A percentile compares a stretch with the other conserved stretches of the same genome.
Evolutionary conservation across 148 eudicot species (phyloP).

Genomic region (Chenopodium suecicum): DNA sequence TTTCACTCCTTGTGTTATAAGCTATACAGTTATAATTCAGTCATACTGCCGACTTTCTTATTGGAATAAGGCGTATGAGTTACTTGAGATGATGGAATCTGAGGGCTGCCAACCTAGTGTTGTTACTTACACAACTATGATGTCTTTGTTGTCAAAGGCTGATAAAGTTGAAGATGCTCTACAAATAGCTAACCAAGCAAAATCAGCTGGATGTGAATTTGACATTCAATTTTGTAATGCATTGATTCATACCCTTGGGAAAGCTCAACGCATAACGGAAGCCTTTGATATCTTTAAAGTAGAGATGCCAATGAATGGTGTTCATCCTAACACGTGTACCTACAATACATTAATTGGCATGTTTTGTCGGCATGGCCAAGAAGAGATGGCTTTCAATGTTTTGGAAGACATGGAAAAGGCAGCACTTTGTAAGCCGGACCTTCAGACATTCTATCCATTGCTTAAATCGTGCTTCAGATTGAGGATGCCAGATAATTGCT

Average conservation of each 20-base stretch:
- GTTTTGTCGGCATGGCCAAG: constrained; percentile 60
- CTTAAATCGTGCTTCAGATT: constrained; percentile 61
- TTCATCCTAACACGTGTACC: constrained; percentile 62
- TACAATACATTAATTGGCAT: constrained; percentile 75
- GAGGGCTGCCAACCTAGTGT: constrained; percentile 71
- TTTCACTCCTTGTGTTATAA: constrained; percentile 70
- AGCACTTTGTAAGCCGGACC: constrained; percentile 63
- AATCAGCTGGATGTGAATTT: constrained; percentile 53
- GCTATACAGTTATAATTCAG: constrained; percentile 79
- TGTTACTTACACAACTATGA: constrained; percentile 74
- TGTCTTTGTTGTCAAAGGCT: constrained; percentile 62
- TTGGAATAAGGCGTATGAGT: constrained; percentile 57
- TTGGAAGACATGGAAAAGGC: constrained; percentile 54
- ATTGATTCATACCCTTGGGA: constrained; percentile 66
- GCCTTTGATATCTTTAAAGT: constrained; percentile 56
- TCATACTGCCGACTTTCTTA: constrained; percentile 57
- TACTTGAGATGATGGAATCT: constrained; percentile 73
- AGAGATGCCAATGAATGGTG: constrained; percentile 58
- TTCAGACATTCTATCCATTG: constrained; percentile 68
- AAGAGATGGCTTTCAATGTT: constrained; percentile 45
- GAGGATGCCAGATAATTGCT: constrained; percentile 34
- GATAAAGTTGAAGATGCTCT: constrained; percentile 57
- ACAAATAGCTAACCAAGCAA: constrained; percentile 51
- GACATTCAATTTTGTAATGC: constrained; percentile 82
- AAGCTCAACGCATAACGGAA: constrained; percentile 49